Base-by-base conservation (phyloP, 2,329 filamentous ascomycete species). In the Curvularia sp. region DNA sequence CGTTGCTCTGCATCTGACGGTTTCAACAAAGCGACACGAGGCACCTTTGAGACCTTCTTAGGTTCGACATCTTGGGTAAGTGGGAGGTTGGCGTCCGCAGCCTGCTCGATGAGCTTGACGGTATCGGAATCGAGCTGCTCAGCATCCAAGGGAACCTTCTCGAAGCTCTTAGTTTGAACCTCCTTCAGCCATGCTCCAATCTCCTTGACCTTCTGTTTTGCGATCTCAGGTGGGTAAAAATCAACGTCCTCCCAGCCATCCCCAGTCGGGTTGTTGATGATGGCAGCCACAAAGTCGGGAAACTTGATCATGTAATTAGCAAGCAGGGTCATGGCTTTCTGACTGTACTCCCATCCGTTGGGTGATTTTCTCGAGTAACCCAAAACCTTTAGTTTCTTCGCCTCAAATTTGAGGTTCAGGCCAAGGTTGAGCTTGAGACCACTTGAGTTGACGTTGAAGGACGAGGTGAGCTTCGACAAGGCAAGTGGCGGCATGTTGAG, bases 1-100 rank as follows among this genome's bases (percentile, higher is more conserved):
- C 93, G 89, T 74, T 97, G 91, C 77, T 97, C 93, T n/a, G 93
- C 93, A 78, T 99, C 95, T 1, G 89, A 85, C n/a, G 96, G 96
- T 74, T 96, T 96, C 71, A 99, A 83, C 18, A 99, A 82, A 8
- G 93, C 95, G 66, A 89, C 89, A 51, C 96, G 88, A 49, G 95
- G 95, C 43, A 97, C 92, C 54, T 88, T 88, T 57, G 87, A 88
- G 61, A 97, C 83, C 71, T 87, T 90, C 80, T 89, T 91, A 51
- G 86, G 81, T 38, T 87, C 83, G 30, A 73, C 55, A 5, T 75
- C 73, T 49, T 75, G 73, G 9, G 69, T 71, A 9, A 71, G 45
- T 5, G 68, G 49, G 39, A 72, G 62, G 42, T 76, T 76, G 25
- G 67, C 68, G 67, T 97, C 92, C 2, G 92, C 91, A 41, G 89